Conservation (phyloP, 2,329 filamentous ascomycete species). For the Tolypocladium cylindrosporum region DNA sequence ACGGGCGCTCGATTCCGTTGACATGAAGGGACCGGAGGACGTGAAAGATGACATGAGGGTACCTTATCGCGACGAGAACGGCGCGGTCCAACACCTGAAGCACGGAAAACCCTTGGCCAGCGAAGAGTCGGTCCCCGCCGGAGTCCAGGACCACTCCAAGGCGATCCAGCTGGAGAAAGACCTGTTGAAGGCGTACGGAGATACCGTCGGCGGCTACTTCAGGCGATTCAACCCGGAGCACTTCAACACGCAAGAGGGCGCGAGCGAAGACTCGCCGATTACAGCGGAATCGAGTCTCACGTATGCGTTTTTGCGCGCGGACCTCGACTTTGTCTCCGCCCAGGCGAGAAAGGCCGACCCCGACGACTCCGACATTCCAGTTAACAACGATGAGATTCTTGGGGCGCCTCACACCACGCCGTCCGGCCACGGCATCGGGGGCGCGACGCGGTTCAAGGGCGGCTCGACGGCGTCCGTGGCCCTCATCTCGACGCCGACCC, state of each 20-base stretch:
- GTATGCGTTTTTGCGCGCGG: constrained; percentile 88
- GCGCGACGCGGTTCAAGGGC: constrained; percentile 72
- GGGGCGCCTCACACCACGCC: constrained; percentile 47
- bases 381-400: constrained; percentile 79
- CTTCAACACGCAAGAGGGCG: constrained; percentile 42
- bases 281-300: constrained; percentile 71
- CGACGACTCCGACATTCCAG: constrained; percentile 65
- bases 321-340: constrained; percentile 86
- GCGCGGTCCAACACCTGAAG: constrained; percentile 23
- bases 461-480: constrained; percentile 87
- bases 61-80: constrained; percentile 17
- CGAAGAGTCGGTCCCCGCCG: constrained; percentile 34
- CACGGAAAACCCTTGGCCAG: constrained; percentile 27
- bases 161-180: constrained; percentile 59
- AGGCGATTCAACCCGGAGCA: constrained; percentile 76
- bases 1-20: constrained; percentile 22
- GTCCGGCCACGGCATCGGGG: constrained; percentile 57
- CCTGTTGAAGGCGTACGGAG: constrained; percentile 69
- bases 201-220: constrained; percentile 88
- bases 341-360: constrained; percentile 75
- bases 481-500: constrained; percentile 84
- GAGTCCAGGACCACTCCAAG: constrained; percentile 45
- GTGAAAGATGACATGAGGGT: constrained; percentile 26
- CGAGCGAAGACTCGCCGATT: constrained; percentile 28
- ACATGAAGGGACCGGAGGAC: constrained; percentile 40